Evolutionary conservation across 306 rosid species (phyloP), one percentile per base, ranked within the genome.

Genomic region (Inga oerstediana): DNA sequence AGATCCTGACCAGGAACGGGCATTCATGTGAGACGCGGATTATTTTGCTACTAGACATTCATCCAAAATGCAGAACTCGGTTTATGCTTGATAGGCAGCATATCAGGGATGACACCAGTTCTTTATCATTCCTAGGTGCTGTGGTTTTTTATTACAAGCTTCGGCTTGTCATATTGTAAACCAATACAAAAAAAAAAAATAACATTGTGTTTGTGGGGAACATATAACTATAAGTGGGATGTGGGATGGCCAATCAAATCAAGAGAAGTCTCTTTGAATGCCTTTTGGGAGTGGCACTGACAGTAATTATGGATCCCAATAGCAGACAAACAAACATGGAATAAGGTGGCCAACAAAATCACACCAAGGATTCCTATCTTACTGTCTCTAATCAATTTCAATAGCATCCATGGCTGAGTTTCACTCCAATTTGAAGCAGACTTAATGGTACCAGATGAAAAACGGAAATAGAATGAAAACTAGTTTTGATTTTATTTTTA

Each of bases 361-460:
- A 91, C 90, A 10, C 80, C 92, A 9, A 89, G 75, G 71, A 87
- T 87, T 68, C 89, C 88, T 86, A 65, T 80, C 72, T 8, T 3
- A 20, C 30, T 56, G 64, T 56, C 43, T 59, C 13, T 67, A 91
- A 12, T 89, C 89, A 0, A 79, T 90, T 10, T 89, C 89, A 0
- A 79, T 88, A 14, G 84, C 93, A 24, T 56, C 75, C 39, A 19
- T 19, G n/a, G 41, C 14, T 46, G 45, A 27, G 43, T 77, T 61
- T 70, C 24, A 78, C 32, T 69, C 85, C 64, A 10, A 54, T 67
- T 69, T 43, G 43, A 10, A 30, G 75, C 85, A 65, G 67, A 1
- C 11, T 44, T 44, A 9, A 44, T 44, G 45, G 61, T 17, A 17
- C 15, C n/a, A 54, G 8, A 54, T 61, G 13, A 61, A 10, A 61